Evolutionary conservation across 1,139 yeast species (phyloP), one percentile per base, ranked within the genome.

Genomic region (Debaryomycetaceae sp.): DNA sequence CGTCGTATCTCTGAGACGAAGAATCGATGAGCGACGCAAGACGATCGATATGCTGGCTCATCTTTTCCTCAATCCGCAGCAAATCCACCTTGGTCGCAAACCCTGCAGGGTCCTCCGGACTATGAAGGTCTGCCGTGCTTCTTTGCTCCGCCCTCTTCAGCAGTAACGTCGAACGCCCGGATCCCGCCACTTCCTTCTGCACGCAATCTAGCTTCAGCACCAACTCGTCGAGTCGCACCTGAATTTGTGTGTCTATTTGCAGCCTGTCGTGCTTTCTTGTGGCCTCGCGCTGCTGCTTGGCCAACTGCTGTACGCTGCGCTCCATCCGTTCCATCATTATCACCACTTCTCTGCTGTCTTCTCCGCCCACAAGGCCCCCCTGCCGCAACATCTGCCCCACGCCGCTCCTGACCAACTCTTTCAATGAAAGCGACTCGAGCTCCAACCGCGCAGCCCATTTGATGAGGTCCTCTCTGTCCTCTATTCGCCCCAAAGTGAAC

Each of bases 371-470:
- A 22, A 6, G 34, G 13, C 11, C 36, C 42, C 37, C 24, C 34
- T 42, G 45, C n/a, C 42, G 36, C 36, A 48, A 42, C n/a, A 46
- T 41, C 36, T 40, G 40, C 11, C 42, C 41, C 30, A 46, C 20
- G 23, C 46, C 48, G 23, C 46, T 46, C 6, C 46, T 42, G 13
- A 60, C 40, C 13, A 43, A 30, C 13, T 58, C 55, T 43, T 66
- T 65, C 36, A 68, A 53, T 4, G 65, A 58, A 11, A 63, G 47
- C 1, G 70, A 60, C 44, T 68, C 73, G 17, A 66, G 47, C 44
- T 68, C 72, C 9, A 69, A 50, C 38, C 62, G 53, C 1, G 71
- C 60, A 1, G 72, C 73, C 70, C 70, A 63, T 24, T 47, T 48
- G 1, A 61, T 44, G 14, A 65, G 35, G 14, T 38, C 33, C n/a